Evolutionary conservation across 306 rosid species (phyloP).

Genomic region (Malus sylvestris): DNA sequence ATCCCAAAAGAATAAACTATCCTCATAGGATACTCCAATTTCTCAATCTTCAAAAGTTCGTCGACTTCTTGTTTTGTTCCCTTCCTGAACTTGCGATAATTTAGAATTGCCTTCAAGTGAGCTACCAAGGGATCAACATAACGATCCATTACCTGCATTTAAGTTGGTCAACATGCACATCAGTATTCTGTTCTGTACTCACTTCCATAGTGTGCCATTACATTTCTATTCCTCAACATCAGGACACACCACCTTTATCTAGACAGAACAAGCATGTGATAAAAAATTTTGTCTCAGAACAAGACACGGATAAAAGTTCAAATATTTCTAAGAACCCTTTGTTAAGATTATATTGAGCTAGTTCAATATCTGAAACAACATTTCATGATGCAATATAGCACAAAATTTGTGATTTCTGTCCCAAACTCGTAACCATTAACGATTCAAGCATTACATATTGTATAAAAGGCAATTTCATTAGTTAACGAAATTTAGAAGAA

Average conservation of each 20-base stretch:
- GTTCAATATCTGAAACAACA: background rate
- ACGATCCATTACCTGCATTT: slow-evolving; percentile 86
- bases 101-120: slow-evolving; percentile 76
- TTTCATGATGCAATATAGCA: background rate
- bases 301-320: background rate
- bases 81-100: slow-evolving; percentile 76
- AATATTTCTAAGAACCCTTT: background rate
- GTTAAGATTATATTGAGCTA: background rate
- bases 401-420: background rate
- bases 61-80: slow-evolving; percentile 92
- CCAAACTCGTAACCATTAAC: background rate
- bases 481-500: background rate
- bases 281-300: background rate
- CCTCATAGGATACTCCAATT: slow-evolving; percentile 71
- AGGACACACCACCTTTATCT: background rate
- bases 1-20: slow-evolving; percentile 91
- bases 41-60: slow-evolving; percentile 75
- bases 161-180: background rate
- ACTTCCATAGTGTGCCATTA: background rate
- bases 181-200: background rate
- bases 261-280: slow-evolving; percentile 2
- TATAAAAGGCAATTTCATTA: background rate
- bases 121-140: slow-evolving; percentile 94
- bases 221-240: background rate
- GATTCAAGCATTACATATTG: background rate